Base-by-base conservation (phyloP, 179 eudicot species). In the Spinacia oleracea region DNA sequence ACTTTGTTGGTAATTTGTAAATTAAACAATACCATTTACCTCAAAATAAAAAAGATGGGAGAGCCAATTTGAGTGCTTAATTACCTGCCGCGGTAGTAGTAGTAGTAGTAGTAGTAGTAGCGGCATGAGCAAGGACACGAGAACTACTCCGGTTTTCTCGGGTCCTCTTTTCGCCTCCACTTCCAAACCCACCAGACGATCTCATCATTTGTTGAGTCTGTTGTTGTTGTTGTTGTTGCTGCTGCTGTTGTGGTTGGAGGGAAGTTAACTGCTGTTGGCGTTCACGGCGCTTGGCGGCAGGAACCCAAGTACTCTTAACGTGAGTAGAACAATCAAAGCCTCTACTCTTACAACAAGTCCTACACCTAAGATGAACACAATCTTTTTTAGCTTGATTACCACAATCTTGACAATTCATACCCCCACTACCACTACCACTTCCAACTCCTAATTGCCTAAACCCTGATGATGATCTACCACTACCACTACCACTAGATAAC, bases 341-440 rank as follows among this genome's bases (percentile, higher is more conserved):
- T 11, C 96, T 63, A 21, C 91, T 89, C 80, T 89, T 89, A 55
- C 96, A 89, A 66, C 96, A 91, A 73, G 91, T 88, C 68, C 96
- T 79, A 71, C 96, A 91, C 85, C 93, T 83, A 76, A 86, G 31
- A 60, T 89, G 91, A 1, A 31, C 35, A 65, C 95, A 91, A 46
- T 89, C 95, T 72, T 91, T 91, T 79, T 91, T 91, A 2, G 95
- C 88, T 73, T 89, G 96, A 66, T 94, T 94, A 4, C 98, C 98
- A 58, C 98, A 94, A 55, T 94, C 98, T 66, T 90, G 97, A 56
- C 98, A 94, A 40, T 90, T 92, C 63, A 91, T 80, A 0, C 87
- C 87, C 9, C 84, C 88, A 11, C 78, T 31, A 70, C 69, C 64
- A 27, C 77, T 66, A 29, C 65, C 83, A 29, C 65, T 82, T 34